phyloP scores from a whole-genome alignment of 805 yeast species.

The Jamesozyma lodderae region DNA sequence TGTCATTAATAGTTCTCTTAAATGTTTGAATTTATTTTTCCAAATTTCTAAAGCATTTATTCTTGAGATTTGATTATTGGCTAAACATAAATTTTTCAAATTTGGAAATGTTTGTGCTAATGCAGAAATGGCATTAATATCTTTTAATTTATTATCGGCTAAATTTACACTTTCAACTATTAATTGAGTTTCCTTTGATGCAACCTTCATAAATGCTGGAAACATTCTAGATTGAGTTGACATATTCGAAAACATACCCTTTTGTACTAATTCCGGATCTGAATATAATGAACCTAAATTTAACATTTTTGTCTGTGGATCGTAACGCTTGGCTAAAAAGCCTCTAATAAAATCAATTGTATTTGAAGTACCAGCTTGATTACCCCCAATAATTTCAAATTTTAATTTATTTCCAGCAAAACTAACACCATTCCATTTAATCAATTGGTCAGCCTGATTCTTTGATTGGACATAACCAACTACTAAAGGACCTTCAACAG shows the following conservation, averaged over 20 bases:
- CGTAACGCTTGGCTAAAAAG: constrained; percentile 60
- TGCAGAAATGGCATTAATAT: constrained; percentile 49
- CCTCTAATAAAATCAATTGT: constrained; percentile 56
- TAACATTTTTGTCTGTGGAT: constrained; percentile 53
- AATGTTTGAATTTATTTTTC: constrained; percentile 60
- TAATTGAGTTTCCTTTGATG: constrained; percentile 40
- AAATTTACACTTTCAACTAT: constrained; percentile 62
- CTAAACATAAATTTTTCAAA: constrained; percentile 69
- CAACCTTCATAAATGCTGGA: constrained; percentile 80
- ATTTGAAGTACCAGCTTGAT: constrained; percentile 22
- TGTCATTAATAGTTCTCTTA: constrained; percentile 68
- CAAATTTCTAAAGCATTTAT: constrained; percentile 59
- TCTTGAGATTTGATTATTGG: constrained; percentile 59
- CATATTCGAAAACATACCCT: constrained; percentile 56
- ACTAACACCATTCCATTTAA: constrained; percentile 62
- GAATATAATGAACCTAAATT: constrained; percentile 56
- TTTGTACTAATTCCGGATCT: constrained; percentile 50
- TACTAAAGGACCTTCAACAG: constrained; percentile 47
- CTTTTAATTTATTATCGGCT: constrained; percentile 55
- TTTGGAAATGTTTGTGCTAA: constrained; percentile 68
- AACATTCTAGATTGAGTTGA: constrained; percentile 72
- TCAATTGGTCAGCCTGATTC: constrained; percentile 49
- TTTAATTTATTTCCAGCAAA: constrained; percentile 68
- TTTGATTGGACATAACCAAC: constrained; percentile 48
- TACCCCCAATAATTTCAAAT: constrained; percentile 34